Evolutionary conservation across 345 rosid genomes (phyloP).

Genomic region (Citrus unshiu): DNA sequence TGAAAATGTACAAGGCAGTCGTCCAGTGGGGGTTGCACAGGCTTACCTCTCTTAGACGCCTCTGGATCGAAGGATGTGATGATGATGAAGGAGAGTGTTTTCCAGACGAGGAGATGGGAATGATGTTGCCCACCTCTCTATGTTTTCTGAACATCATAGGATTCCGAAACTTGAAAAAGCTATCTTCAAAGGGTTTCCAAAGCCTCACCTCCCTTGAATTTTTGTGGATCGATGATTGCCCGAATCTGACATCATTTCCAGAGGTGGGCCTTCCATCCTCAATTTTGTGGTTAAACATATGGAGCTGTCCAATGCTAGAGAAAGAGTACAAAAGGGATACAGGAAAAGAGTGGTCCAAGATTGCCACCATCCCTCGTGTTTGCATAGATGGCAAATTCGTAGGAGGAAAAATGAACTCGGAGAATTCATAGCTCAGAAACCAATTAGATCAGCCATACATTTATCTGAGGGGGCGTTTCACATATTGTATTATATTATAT

Average conservation of each 20-base stretch:
- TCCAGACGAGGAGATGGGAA: no score
- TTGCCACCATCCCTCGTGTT: not conserved
- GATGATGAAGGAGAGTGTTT: no score
- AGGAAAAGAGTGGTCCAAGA: not conserved
- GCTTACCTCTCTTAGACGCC: not conserved
- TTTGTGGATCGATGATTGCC: not conserved
- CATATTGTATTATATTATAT: no score
- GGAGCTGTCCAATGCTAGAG: not conserved
- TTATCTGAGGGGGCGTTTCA: no score
- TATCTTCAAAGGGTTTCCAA: not conserved
- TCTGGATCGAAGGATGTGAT: no score
- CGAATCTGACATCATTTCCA: not conserved
- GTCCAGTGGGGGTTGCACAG: constrained; percentile 2
- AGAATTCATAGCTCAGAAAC: not conserved
- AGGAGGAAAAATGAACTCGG: no score
- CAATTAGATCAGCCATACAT: not conserved
- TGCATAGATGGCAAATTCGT: not conserved
- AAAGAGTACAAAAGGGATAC: not conserved
- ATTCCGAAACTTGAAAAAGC: not conserved
- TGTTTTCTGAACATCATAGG: not conserved
- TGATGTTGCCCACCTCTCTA: not conserved
- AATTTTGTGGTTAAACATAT: not conserved
- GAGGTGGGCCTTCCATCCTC: not conserved
- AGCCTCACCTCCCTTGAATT: not conserved
- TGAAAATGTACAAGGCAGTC: not conserved